phyloP scores from a whole-genome alignment of 768 basidiomycete genomes.

The Cyathus striatus region DNA sequence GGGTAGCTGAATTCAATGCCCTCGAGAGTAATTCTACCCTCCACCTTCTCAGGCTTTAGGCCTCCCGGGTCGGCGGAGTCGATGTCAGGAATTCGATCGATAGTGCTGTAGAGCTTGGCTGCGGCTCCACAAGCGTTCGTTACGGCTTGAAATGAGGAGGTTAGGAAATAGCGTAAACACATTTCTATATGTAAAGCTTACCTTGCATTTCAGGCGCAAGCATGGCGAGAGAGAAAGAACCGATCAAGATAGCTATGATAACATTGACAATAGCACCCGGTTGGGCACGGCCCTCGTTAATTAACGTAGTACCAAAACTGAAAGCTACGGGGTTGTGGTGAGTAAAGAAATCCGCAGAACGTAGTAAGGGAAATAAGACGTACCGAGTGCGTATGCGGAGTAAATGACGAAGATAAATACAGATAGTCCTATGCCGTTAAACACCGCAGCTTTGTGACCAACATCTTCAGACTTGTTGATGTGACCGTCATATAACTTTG shows the following conservation, averaged over 20 bases:
- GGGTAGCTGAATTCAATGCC: conserved; percentile 83
- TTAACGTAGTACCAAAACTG: conserved; percentile 83
- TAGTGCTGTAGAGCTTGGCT: conserved; percentile 84
- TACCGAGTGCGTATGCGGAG: conserved; percentile 63
- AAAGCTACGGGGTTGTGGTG: conserved; percentile 49
- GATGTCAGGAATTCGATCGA: conserved; percentile 82
- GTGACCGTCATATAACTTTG: conserved; percentile 58
- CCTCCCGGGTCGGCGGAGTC: conserved; percentile 73
- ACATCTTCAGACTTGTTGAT: conserved; percentile 47
- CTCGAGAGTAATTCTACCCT: conserved; percentile 71
- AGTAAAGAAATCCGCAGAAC: neutral
- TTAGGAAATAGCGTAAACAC: conserved; percentile 3
- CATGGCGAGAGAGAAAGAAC: conserved; percentile 83
- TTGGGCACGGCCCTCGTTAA: conserved; percentile 50
- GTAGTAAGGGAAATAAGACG: conserved; percentile 11
- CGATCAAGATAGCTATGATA: conserved; percentile 79
- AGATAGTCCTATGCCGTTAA: conserved; percentile 57
- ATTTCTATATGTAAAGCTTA: conserved; percentile 14
- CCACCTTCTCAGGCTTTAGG: conserved; percentile 57
- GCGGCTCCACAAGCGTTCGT: conserved; percentile 81
- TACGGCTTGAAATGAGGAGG: conserved; percentile 41
- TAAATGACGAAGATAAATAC: conserved; percentile 86
- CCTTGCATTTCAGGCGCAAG: conserved; percentile 88
- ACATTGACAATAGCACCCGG: conserved; percentile 80
- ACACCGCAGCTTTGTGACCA: conserved; percentile 57